Base-by-base conservation (phyloP, 2,329 filamentous ascomycete species). In the Colletotrichum acutatum region DNA sequence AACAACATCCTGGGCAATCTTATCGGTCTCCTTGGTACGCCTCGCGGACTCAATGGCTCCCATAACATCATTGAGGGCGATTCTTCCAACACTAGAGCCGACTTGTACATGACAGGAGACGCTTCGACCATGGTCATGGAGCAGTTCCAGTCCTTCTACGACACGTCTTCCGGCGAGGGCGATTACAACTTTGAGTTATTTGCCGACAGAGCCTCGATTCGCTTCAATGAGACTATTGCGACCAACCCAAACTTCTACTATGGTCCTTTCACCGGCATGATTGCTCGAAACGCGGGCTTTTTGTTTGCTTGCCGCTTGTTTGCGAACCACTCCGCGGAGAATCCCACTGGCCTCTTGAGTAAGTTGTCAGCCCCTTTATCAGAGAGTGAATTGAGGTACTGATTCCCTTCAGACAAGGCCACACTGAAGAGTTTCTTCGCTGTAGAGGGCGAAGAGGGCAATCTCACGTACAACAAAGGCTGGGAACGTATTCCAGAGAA, bases 1-100 rank as follows among this genome's bases (percentile, higher is more conserved):
- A 80, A 82, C 69, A 84, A 86, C 72, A 78, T 86, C 7, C 78
- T 86, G 5, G 79, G 82, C 28, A 84, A 87, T 61, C 75, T 87
- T 0, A 73, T 83, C 1, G 86, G 86, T 1, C 79, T 88, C 3
- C 77, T 88, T 0, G 84, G 85, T 3, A 81, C 81, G 19, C 86
- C 86, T 0, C 83, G 84, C 54, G 87, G 87, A 5, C 81, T 90
- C 2, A 79, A 79, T 16, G 85, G 86, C n/a, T 85, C 85, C 3
- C 89, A 90, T 78, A 89, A 89, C 77, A 85, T 86, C 68, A 86
- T 89, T 76, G 88, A 90, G 80, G 80, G 84, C 0, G 88, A 90
- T 78, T 85, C 82, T 0, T 89, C 87, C 56, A 83, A 84, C 57
- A 89, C 87, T 0, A 84, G 88, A 3, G 83, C 85, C 46, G 88